phyloP scores from a whole-genome alignment of 2,329 filamentous ascomycete genomes.

The Cryphonectria japonica region DNA sequence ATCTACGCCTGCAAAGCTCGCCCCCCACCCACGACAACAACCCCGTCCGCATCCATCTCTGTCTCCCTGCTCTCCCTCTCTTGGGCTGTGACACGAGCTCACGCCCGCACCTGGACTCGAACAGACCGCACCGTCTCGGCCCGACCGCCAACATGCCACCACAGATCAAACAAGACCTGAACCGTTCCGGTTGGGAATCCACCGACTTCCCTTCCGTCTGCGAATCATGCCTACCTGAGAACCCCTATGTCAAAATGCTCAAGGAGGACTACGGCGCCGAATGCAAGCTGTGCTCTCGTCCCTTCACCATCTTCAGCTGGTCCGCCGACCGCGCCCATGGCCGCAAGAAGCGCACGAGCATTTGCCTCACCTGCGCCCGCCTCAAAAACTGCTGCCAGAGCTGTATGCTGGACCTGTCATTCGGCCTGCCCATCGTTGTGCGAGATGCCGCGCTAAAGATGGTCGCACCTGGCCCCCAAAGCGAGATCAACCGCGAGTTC shows the following conservation, averaged over 20 bases:
- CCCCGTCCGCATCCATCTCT: not conserved
- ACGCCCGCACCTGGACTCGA: not conserved
- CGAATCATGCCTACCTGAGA: conserved; percentile 93
- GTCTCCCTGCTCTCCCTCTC: not conserved
- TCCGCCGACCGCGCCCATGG: conserved; percentile 85
- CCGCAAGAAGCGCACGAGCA: conserved; percentile 90
- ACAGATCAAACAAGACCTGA: conserved; percentile 94
- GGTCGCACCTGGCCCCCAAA: conserved; percentile 90
- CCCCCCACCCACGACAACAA: conserved; percentile 2
- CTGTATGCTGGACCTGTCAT: conserved; percentile 97
- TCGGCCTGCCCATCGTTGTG: conserved; percentile 91
- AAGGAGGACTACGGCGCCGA: conserved; percentile 94
- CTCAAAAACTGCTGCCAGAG: conserved; percentile 99
- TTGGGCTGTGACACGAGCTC: not conserved
- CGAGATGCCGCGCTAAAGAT: conserved; percentile 97
- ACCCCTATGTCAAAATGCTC: conserved; percentile 98
- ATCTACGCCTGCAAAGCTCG: conserved; percentile 2
- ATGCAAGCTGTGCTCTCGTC: conserved; percentile 87
- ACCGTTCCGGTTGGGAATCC: conserved; percentile 94
- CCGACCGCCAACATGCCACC: conserved; percentile 67
- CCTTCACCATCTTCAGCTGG: conserved; percentile 96
- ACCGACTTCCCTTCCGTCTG: conserved; percentile 88
- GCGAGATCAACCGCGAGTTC: conserved; percentile 93
- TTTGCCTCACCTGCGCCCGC: conserved; percentile 94
- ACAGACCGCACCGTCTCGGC: not conserved